Percentiles rank a stretch among this genome's conserved stretches.
These are phyloP conservation scores for Pseudoneurospora amorphoporcata DNA, from an alignment of 495 filamentous ascomycete species.

Conservation along the genomic window DNA sequence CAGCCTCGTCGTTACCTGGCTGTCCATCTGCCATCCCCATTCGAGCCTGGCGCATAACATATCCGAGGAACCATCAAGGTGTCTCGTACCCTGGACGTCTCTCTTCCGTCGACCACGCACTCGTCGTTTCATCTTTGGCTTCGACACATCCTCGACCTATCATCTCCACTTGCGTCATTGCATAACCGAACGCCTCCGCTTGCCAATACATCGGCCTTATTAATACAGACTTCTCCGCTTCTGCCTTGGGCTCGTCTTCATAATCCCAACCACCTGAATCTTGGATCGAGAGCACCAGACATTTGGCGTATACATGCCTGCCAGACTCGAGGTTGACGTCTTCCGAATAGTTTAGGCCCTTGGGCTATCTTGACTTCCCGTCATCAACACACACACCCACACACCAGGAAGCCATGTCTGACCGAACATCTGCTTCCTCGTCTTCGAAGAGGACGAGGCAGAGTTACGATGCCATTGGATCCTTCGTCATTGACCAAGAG, in stretches of 20 bases:
- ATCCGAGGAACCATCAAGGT: not conserved
- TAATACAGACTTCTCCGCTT: constrained; percentile 1
- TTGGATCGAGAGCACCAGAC: not conserved
- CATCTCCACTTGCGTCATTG: not conserved
- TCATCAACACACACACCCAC: constrained; percentile 29
- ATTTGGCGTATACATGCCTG: constrained; percentile 37
- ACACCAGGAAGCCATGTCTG: constrained; percentile 39
- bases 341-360: constrained; percentile 36
- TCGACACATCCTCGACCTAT: not conserved
- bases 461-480: constrained; percentile 59
- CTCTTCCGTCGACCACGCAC: not conserved
- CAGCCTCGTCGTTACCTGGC: not conserved
- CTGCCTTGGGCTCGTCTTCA: constrained; percentile 5
- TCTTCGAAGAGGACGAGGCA: constrained; percentile 28
- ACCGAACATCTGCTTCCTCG: constrained; percentile 22
- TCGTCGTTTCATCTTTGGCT: not conserved
- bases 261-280: not conserved
- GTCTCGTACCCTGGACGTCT: not conserved
- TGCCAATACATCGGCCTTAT: not conserved
- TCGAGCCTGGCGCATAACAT: not conserved
- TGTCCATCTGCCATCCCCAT: not conserved
- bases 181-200: not conserved
- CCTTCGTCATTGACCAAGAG: constrained; percentile 67
- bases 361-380: constrained; percentile 36
- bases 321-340: constrained; percentile 27